Base-by-base conservation (phyloP, 306 rosid genomes). In the Prunus mira region DNA sequence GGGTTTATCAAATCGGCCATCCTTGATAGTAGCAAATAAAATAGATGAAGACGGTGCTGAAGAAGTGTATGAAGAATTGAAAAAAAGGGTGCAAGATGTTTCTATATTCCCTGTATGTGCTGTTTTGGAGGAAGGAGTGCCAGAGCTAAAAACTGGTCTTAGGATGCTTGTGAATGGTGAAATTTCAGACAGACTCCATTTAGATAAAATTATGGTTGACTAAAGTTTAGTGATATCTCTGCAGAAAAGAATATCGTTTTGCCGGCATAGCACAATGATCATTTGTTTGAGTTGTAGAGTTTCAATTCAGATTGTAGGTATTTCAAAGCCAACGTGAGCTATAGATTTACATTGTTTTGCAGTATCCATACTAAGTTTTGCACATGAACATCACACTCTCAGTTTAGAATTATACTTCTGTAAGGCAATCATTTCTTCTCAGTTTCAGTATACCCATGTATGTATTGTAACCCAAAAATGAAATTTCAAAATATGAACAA, bases 31-130 rank as follows among this genome's bases (percentile, higher is more conserved):
- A 68, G 97, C 97, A 73, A 95, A 95, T 81, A 95, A 95, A 83
- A 90, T 88, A 69, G 99, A 95, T 10, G 97, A 92, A 87, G 89
- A 90, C 24, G 99, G 99, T 67, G 86, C 97, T 14, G 89, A 82
- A 30, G 76, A 69, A 74, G 93, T 90, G 61, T 93, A 78, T 43
- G 82, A 83, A 69, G 97, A 90, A 81, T 82, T 95, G 71, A 84
- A 87, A 89, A 87, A 82, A 27, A 82, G 97, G 86, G 90, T 90
- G 54, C 79, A 85, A 17, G 89, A 87, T 61, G 93, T 88, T 77
- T 89, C 90, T 50, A 84, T 95, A 11, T 92, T 84, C 87, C 97
- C 90, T 3, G 95, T 92, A 1, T 92, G 96, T 74, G 98, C 98
- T 60, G 83, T 92, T 81, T 86, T 92, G 89, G 96, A 75, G 75